Evolutionary conservation across 2,329 filamentous ascomycete genomes (phyloP).

Genomic region (Colletotrichum destructivum): DNA sequence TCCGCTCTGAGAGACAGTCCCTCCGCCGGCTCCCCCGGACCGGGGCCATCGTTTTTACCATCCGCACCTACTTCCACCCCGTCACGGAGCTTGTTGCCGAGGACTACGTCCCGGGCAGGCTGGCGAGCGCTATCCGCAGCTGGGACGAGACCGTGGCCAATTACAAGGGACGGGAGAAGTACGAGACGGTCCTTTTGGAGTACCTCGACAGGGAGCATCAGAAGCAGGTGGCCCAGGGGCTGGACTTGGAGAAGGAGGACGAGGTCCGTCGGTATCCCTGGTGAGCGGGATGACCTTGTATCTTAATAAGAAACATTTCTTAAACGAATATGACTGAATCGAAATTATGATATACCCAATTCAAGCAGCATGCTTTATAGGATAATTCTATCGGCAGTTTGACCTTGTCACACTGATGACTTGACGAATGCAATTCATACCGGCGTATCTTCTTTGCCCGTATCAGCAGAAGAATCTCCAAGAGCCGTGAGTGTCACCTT

Average conservation of each 20-base stretch:
- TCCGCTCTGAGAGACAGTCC: conserved; percentile 83
- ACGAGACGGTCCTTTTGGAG: conserved; percentile 80
- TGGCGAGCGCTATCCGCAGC: conserved; percentile 84
- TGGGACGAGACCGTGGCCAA: conserved; percentile 83
- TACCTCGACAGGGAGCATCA: conserved; percentile 82
- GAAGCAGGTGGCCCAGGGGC: conserved; percentile 78
- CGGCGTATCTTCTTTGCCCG: no score
- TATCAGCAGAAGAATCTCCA: no score
- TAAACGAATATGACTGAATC: no score
- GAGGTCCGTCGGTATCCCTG: conserved; percentile 75
- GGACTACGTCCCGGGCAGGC: conserved; percentile 81
- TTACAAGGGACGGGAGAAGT: conserved; percentile 86
- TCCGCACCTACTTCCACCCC: conserved; percentile 84
- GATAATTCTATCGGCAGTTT: no score
- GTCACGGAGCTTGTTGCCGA: conserved; percentile 78
- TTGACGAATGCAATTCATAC: no score
- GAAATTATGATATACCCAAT: no score
- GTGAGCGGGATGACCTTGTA: conserved; percentile 43
- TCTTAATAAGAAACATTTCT: no score
- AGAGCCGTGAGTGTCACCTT: no score
- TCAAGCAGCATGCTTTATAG: no score
- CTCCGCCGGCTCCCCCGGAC: conserved; percentile 73
- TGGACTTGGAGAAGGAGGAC: conserved; percentile 74
- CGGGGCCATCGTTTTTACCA: conserved; percentile 79
- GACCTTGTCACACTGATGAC: no score